Conservation (phyloP, 208 protist species). For the Crithidia thermophila region DNA sequence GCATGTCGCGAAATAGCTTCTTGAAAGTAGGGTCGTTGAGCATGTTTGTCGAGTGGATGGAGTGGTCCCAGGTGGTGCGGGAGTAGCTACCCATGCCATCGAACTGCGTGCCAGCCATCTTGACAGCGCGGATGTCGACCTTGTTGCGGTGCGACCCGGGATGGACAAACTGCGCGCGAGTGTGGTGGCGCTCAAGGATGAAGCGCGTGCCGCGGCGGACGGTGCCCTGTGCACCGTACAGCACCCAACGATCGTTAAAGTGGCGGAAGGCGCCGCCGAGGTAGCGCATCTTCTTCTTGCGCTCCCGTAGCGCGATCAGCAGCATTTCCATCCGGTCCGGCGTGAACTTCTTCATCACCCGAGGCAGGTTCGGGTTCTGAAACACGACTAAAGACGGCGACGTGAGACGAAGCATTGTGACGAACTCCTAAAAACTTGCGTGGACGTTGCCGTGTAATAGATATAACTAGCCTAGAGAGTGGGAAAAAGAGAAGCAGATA, state of each 20-base stretch:
- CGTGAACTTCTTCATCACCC: conserved; percentile 70
- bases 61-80: conserved; percentile 67
- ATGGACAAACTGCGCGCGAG: conserved; percentile 67
- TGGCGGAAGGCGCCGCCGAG: conserved; percentile 64
- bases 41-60: conserved; percentile 52
- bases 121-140: conserved; percentile 66
- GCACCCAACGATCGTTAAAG: conserved; percentile 70
- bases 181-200: conserved; percentile 72
- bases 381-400: conserved; percentile 18
- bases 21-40: conserved; percentile 55
- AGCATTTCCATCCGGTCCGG: conserved; percentile 64
- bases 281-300: conserved; percentile 77
- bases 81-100: conserved; percentile 71
- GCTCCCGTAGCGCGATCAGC: conserved; percentile 66
- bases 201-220: conserved; percentile 53
- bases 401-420: conserved; percentile 30
- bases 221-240: conserved; percentile 55
- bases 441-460: background rate
- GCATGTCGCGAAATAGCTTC: conserved; percentile 38
- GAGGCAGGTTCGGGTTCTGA: conserved; percentile 63
- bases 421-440: background rate
- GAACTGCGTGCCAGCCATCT: conserved; percentile 60
- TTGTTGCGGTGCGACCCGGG: conserved; percentile 41
- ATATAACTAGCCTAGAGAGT: background rate
- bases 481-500: background rate